Percentiles rank a stretch among this genome's conserved stretches.
These are phyloP conservation scores for Penicillium sumatraense DNA, from an alignment of 2,329 filamentous ascomycete species.

Conservation along the genomic window DNA sequence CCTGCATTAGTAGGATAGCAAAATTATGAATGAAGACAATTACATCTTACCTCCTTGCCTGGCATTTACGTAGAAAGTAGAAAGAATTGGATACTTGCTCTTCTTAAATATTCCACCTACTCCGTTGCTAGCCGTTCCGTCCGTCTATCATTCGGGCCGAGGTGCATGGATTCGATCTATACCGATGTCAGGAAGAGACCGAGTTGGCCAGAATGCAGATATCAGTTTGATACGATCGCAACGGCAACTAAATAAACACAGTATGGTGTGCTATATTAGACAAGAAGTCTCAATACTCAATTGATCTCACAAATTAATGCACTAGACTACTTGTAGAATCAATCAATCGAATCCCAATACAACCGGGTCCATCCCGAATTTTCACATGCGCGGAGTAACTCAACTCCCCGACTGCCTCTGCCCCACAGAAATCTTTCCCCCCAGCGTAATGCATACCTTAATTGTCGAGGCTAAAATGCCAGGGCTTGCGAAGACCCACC, in stretches of 20 bases:
- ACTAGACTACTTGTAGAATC: background rate
- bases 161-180: background rate
- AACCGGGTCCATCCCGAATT: background rate
- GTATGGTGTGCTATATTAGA: no score
- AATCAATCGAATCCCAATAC: background rate
- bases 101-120: background rate
- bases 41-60: background rate
- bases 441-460: background rate
- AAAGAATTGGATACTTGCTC: background rate
- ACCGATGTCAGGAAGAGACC: no score
- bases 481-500: background rate
- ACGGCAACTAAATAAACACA: no score
- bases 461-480: background rate
- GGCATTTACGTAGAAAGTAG: background rate
- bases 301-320: no score
- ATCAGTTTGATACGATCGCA: no score
- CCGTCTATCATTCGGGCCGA: background rate
- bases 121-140: background rate
- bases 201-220: no score
- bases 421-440: background rate
- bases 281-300: no score
- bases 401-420: constrained; percentile 6
- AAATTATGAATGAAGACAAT: constrained; percentile 5
- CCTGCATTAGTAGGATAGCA: constrained; percentile 14
- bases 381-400: constrained; percentile 12